Conservation (phyloP, 2,329 filamentous ascomycete genomes). For the Ceratocystis eucalypticola region DNA sequence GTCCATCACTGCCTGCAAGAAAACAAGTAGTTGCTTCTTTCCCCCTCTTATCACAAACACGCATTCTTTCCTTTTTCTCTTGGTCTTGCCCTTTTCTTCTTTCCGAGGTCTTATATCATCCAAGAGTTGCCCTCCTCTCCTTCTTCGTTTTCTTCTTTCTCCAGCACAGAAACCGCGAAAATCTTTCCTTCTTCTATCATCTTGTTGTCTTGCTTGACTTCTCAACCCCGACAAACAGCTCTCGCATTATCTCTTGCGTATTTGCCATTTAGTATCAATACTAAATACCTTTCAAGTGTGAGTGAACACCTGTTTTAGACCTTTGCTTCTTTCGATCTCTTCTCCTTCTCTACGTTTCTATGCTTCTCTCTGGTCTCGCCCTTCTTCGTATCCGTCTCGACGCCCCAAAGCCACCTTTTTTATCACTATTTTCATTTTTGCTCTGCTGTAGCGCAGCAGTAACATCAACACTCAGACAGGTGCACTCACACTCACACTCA, state of each 20-base stretch:
- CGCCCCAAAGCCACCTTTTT: neutral
- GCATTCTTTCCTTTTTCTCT: neutral
- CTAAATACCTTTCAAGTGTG: neutral
- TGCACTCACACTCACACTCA: neutral
- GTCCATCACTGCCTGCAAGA: neutral
- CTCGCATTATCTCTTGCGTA: too few relatives aligned
- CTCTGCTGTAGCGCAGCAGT: neutral
- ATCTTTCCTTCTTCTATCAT: neutral
- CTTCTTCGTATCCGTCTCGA: neutral
- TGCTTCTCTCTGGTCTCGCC: neutral
- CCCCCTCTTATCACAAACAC: neutral
- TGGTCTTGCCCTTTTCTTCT: neutral
- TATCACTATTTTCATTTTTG: neutral
- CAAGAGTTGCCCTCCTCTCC: neutral
- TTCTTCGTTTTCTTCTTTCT: neutral
- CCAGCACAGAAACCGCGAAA: neutral
- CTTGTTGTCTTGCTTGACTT: neutral
- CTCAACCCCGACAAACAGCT: too few relatives aligned
- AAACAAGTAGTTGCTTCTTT: slow-evolving; percentile 7
- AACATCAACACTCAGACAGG: too few relatives aligned
- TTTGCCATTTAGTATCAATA: neutral
- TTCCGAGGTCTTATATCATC: neutral
- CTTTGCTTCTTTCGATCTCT: neutral
- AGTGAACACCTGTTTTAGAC: neutral
- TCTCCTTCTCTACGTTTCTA: neutral